Base-by-base conservation (phyloP, 805 yeast genomes). In the Nakazawaea anatomiae region DNA sequence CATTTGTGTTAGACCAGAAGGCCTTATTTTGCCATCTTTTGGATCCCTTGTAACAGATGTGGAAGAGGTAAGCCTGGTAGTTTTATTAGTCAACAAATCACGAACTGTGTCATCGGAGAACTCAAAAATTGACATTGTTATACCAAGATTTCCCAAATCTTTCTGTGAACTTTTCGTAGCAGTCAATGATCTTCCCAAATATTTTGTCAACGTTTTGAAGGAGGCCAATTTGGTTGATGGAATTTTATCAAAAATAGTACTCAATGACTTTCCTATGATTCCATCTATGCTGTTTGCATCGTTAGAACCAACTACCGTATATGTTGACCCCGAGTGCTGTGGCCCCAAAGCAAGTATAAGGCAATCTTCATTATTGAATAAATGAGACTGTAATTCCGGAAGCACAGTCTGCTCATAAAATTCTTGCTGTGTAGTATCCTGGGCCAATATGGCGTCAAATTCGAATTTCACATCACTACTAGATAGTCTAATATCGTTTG, bases 91-190 rank as follows among this genome's bases (percentile, higher is more conserved):
- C 6, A 73, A 57, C 32, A 75, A 55, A 57, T 75, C 79, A 44
- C 66, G 64, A 25, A 72, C 65, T 27, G 69, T 58, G 55, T 79
- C 82, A 55, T 76, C 76, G 55, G 76, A 73, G 27, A 80, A 66
- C 57, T 80, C 83, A 59, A 75, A 76, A 67, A 77, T 73, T 4
- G 82, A 74, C n/a, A 80, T 29, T 1, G 79, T 72, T 25, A 79
- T 61, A 0, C 74, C 79, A 55, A 59, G 54, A 48, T 53, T 30
- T 30, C 53, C 46, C 6, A 27, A 8, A 29, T 27, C 38, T 12
- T 29, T 31, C 10, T 34, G 31, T 28, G 9, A 27, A 2, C 5
- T 11, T 9, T 25, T 28, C 9, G 49, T 27, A n/a, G 38, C 18
- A 9, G 40, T 25, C n/a, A 49, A 36, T 12, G 41, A n/a, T 12